Percentiles rank a stretch among this genome's conserved stretches.
These are phyloP conservation scores for Talaromyces islandicus DNA, from an alignment of 2,329 filamentous ascomycete species.

Conservation along the genomic window DNA sequence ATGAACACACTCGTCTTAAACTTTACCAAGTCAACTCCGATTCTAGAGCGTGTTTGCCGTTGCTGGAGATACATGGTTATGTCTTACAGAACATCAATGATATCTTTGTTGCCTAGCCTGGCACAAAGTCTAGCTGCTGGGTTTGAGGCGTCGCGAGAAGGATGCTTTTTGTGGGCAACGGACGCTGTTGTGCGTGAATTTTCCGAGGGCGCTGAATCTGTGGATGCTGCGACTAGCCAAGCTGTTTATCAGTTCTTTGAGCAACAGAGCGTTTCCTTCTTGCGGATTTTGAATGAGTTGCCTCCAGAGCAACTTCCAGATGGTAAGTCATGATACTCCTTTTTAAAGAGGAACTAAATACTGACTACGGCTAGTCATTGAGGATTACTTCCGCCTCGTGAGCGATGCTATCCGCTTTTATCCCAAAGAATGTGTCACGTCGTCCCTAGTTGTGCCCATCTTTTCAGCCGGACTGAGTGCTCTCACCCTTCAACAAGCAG, in stretches of 20 bases:
- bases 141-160: slow-evolving; percentile 80
- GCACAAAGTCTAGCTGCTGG: slow-evolving; percentile 83
- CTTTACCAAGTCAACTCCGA: slow-evolving; percentile 78
- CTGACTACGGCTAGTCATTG: slow-evolving; percentile 57
- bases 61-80: slow-evolving; percentile 98
- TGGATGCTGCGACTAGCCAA: slow-evolving; percentile 73
- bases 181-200: slow-evolving; percentile 93
- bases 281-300: slow-evolving; percentile 81
- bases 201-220: slow-evolving; percentile 79
- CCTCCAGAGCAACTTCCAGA: slow-evolving; percentile 71
- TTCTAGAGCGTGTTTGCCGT: slow-evolving; percentile 87
- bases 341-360: neutral
- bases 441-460: slow-evolving; percentile 71
- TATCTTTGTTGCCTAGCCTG: slow-evolving; percentile 74
- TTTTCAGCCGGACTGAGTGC: slow-evolving; percentile 83
- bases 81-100: slow-evolving; percentile 84
- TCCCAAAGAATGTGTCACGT: slow-evolving; percentile 74
- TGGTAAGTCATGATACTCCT: slow-evolving; percentile 31
- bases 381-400: slow-evolving; percentile 92
- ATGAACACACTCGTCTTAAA: slow-evolving; percentile 80
- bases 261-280: slow-evolving; percentile 81
- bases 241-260: slow-evolving; percentile 94
- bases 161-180: slow-evolving; percentile 98
- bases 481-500: slow-evolving; percentile 81
- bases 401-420: slow-evolving; percentile 92